phyloP scores from a whole-genome alignment of 2,329 filamentous ascomycete genomes.

The Dactylonectria estremocensis region DNA sequence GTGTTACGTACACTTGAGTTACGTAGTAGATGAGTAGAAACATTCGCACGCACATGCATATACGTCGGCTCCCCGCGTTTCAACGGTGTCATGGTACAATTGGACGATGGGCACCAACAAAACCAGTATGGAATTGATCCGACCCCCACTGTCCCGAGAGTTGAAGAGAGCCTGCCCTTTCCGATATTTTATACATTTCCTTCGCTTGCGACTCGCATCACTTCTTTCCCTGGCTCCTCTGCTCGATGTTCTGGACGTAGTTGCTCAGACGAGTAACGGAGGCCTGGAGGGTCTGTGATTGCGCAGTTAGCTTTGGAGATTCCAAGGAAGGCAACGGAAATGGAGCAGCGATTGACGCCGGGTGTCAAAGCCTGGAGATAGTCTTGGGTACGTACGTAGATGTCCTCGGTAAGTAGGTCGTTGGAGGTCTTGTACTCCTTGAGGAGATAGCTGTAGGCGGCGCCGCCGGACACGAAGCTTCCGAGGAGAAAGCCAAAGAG shows the following conservation, averaged over 20 bases:
- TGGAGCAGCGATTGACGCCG: conserved; percentile 8
- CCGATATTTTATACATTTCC: conserved; percentile 42
- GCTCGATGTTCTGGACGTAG: conserved; percentile 87
- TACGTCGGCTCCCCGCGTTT: conserved; percentile 12
- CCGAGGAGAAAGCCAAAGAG: conserved; percentile 94
- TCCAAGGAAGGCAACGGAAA: neutral
- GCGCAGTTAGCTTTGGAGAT: conserved; percentile 14
- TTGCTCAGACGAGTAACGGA: conserved; percentile 89
- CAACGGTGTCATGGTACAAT: conserved; percentile 18
- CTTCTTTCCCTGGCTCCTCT: conserved; percentile 82
- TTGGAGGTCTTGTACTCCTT: conserved; percentile 96
- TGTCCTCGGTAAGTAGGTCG: conserved; percentile 93
- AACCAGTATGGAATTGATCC: conserved; percentile 31
- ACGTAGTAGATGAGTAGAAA: conserved; percentile 30
- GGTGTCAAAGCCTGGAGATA: neutral
- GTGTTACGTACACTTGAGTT: conserved; percentile 24
- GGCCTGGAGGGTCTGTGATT: conserved; percentile 82
- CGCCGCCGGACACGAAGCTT: conserved; percentile 82
- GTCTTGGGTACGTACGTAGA: conserved; percentile 80
- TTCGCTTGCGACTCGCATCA: conserved; percentile 57
- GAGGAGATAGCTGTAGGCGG: conserved; percentile 92
- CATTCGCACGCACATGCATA: conserved; percentile 24
- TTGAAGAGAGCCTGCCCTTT: conserved; percentile 22
- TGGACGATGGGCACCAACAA: conserved; percentile 21
- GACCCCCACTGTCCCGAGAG: conserved; percentile 23